Base-by-base conservation (phyloP, 2,329 filamentous ascomycete genomes). In the Diaporthe caulivora region DNA sequence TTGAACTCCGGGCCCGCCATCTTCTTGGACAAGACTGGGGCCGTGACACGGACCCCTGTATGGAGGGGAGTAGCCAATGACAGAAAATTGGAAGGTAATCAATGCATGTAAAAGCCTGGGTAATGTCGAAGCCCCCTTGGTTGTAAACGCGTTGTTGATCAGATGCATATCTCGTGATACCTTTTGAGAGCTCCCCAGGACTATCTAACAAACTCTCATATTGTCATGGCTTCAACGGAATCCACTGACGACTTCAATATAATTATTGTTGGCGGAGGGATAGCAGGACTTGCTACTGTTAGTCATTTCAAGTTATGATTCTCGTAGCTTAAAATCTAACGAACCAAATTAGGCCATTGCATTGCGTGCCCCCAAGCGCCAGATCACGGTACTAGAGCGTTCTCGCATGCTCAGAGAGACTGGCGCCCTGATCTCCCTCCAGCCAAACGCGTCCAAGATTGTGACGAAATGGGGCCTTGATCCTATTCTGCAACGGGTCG, bases 371-470 rank as follows among this genome's bases (percentile, higher is more conserved):
- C 75, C 78, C 0, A 77, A 77, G 21, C 73, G 77, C 6, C 70
- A 44, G 1, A 79, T 80, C 44, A 78, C 76, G 1, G 73, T 80
- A 2, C 58, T 79, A 0, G 79, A 80, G 26, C 76, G 76, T 15
- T 78, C 77, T 26, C 76, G 75, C 44, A 76, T 80, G 73, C 78
- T 78, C 17, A 79, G 79, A 8, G 84, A 86, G 72, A 82, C 83
- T 9, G 84, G 84, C 2, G 83, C 83, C 1, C 79, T 82, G 10
- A 83, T 85, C 24, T 84, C 83, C 0, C 78, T 85, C 0, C 83
- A 85, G 62, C 84, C 83, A 0, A 85, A 85, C 75, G 84, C 84
- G 0, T 80, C 80, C 26, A 80, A 81, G 49, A 82, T 83, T 3
- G 75, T 83, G 10, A 60, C 78, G 10, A 64, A 53, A 64, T 84